A percentile compares a stretch with the other conserved stretches of the same genome.
phyloP scores from a whole-genome alignment of 805 yeast genomes.

The Ogataea ramenticola region DNA sequence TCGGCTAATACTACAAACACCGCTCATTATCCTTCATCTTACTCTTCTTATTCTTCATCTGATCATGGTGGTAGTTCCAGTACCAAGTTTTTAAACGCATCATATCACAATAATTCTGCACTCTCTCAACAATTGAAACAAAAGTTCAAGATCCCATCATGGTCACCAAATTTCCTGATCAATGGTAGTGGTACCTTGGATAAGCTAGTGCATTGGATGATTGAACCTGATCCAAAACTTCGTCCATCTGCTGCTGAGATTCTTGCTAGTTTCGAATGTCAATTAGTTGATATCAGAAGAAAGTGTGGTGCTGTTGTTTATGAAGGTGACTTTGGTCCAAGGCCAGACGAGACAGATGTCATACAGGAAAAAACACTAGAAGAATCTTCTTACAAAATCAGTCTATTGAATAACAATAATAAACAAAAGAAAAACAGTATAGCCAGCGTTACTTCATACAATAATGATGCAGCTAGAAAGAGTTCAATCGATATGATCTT shows the following conservation, averaged over 20 bases:
- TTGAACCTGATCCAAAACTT: conserved; percentile 69
- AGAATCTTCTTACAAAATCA: neutral
- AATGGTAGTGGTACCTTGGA: conserved; percentile 71
- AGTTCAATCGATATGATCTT: neutral
- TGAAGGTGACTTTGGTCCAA: conserved; percentile 94
- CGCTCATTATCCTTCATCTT: neutral
- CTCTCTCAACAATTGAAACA: conserved; percentile 6
- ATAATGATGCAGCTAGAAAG: neutral
- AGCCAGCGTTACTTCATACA: neutral
- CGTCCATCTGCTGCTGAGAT: conserved; percentile 78
- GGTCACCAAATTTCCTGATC: conserved; percentile 83
- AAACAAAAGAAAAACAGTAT: neutral
- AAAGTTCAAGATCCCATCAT: conserved; percentile 45
- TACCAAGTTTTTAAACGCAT: conserved; percentile 15
- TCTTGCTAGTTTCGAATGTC: conserved; percentile 65
- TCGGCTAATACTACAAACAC: neutral
- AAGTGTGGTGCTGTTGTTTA: conserved; percentile 91
- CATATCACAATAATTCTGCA: neutral
- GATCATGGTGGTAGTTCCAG: neutral
- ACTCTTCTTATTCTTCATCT: neutral
- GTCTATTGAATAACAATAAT: neutral
- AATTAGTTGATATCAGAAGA: conserved; percentile 69
- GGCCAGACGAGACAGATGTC: conserved; percentile 31
- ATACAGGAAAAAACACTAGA: neutral
- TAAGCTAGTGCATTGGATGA: conserved; percentile 78